Conservation (phyloP, 306 rosid species). For the Crataegus laevigata region DNA sequence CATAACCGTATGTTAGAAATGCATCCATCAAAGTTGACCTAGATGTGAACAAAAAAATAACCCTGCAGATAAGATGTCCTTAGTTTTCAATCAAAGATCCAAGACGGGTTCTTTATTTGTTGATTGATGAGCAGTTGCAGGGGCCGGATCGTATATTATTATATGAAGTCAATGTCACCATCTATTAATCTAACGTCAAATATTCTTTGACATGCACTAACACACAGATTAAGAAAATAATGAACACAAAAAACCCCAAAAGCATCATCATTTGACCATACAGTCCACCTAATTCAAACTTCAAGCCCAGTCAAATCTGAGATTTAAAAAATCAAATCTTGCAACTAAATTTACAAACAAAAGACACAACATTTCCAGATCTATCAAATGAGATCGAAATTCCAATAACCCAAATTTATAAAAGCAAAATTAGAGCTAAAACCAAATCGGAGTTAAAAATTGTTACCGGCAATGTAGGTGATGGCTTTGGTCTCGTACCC, state of each 20-base stretch:
- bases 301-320: not conserved
- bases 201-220: not conserved
- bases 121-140: not conserved
- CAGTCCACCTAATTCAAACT: not conserved
- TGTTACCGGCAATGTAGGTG: constrained; percentile 59
- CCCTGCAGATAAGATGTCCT: not conserved
- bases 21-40: not conserved
- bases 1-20: not conserved
- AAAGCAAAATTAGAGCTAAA: not conserved
- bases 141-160: too few relatives aligned
- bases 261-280: not conserved
- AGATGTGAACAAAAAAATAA: not conserved
- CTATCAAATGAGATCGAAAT: not conserved
- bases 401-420: not conserved
- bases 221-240: not conserved
- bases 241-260: not conserved
- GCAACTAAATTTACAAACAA: not conserved
- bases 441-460: not conserved
- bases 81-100: not conserved
- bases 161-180: not conserved
- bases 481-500: constrained; percentile 80
- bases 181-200: not conserved
- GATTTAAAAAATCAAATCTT: not conserved
- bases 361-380: not conserved
- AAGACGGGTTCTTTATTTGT: not conserved